Evolutionary conservation across 225 moss, liverwort and hornwort genomes (phyloP).

Genomic region (Polytrichum formosum): DNA sequence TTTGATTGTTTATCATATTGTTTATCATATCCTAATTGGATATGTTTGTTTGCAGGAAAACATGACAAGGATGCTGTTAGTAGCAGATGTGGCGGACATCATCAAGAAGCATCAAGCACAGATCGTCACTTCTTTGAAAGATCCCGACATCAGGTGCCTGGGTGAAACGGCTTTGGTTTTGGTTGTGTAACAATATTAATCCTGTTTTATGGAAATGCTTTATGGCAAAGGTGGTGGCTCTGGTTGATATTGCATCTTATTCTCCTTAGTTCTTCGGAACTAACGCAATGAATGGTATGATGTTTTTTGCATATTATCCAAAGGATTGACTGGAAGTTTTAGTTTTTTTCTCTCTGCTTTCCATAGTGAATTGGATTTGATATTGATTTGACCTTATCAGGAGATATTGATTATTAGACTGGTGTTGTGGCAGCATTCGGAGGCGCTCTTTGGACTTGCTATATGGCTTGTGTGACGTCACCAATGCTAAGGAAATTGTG

Average conservation of each 20-base stretch:
- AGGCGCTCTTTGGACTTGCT: slow-evolving; percentile 91
- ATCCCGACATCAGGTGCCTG: slow-evolving; percentile 87
- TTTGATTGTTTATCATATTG: too few species aligned
- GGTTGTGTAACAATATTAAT: too few species aligned
- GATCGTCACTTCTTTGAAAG: slow-evolving; percentile 90
- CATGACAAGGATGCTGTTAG: slow-evolving; percentile 95
- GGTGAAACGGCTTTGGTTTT: too few species aligned
- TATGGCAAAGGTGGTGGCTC: too few species aligned
- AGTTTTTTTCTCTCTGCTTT: not conserved
- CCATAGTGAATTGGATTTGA: not conserved
- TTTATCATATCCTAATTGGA: too few species aligned
- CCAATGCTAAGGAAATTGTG: slow-evolving; percentile 92
- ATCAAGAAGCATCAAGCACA: slow-evolving; percentile 98
- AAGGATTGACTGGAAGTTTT: too few species aligned
- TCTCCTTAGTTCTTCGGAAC: too few species aligned
- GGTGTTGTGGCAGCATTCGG: slow-evolving; percentile 66
- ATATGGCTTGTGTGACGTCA: slow-evolving; percentile 94
- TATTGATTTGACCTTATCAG: not conserved
- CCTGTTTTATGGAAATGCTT: too few species aligned
- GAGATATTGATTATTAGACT: slow-evolving; percentile 21
- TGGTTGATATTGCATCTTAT: too few species aligned
- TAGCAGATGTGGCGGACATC: slow-evolving; percentile 90
- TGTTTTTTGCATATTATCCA: too few species aligned
- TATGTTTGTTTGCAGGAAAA: slow-evolving; percentile 63
- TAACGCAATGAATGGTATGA: too few species aligned